A percentile compares a stretch with the other conserved stretches of the same genome.
Evolutionary conservation across 1,284 basidiomycete genomes (phyloP).

Genomic region (Ganoderma resinaceum): DNA sequence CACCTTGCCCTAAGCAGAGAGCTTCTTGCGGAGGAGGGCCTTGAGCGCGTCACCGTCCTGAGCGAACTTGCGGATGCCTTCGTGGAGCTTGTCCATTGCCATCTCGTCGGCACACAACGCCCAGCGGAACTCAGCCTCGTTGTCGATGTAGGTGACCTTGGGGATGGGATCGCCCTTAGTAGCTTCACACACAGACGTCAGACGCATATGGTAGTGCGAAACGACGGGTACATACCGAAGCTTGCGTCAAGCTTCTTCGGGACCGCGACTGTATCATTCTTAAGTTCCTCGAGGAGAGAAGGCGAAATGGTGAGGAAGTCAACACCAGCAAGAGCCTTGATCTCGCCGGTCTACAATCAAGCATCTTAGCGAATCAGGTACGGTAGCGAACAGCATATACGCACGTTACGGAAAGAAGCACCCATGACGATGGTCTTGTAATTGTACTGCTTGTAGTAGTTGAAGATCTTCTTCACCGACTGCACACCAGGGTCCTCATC

Average conservation of each 20-base stretch:
- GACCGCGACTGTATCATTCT: conserved; percentile 80
- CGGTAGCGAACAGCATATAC: conserved; percentile 34
- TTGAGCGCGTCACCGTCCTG: conserved; percentile 95
- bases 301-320: conserved; percentile 98
- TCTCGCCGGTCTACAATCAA: conserved; percentile 77
- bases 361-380: conserved; percentile 26
- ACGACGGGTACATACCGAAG: conserved; percentile 55
- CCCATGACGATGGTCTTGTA: conserved; percentile 99
- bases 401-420: conserved; percentile 96
- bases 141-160: conserved; percentile 90
- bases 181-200: conserved; percentile 43
- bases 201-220: not conserved
- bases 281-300: conserved; percentile 90
- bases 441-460: conserved; percentile 99
- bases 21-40: conserved; percentile 81
- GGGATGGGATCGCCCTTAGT: conserved; percentile 65
- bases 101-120: conserved; percentile 89
- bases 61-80: conserved; percentile 97
- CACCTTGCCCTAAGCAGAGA: conserved; percentile 55
- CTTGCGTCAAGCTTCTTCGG: conserved; percentile 85
- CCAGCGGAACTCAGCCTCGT: conserved; percentile 98
- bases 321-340: conserved; percentile 82
- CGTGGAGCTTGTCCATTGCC: conserved; percentile 96
- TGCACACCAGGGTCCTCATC: conserved; percentile 96
- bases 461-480: conserved; percentile 97